Conservation (phyloP, 2,329 filamentous ascomycete genomes). For the Zasmidium citrigriseum region DNA sequence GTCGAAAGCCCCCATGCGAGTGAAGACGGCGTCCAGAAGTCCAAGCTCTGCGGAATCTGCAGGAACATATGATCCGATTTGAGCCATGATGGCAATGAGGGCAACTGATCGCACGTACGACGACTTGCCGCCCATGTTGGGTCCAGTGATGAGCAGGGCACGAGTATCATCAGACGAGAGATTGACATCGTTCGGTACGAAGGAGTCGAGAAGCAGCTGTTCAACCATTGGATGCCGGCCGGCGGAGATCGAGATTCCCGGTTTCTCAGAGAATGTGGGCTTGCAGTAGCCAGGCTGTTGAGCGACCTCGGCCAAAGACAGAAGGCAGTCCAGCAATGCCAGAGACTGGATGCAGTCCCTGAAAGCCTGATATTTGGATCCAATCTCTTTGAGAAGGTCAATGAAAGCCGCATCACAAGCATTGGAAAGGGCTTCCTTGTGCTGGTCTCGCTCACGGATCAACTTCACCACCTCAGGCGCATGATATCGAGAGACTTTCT, state of each 20-base stretch:
- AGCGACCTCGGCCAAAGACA: conserved; percentile 83
- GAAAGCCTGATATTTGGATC: conserved; percentile 82
- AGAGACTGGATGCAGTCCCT: conserved; percentile 86
- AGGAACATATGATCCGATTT: conserved; percentile 92
- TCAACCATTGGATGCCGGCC: conserved; percentile 97
- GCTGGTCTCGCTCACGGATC: conserved; percentile 85
- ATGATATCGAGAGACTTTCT: conserved; percentile 89
- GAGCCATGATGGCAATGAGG: conserved; percentile 88
- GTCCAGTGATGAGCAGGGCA: conserved; percentile 87
- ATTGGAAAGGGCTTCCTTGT: conserved; percentile 88
- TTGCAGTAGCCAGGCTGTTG: conserved; percentile 84
- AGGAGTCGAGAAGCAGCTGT: conserved; percentile 78
- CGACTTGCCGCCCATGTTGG: conserved; percentile 99
- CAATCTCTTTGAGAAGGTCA: conserved; percentile 70
- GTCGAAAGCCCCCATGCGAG: conserved; percentile 92
- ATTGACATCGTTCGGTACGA: conserved; percentile 85
- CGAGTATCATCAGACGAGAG: conserved; percentile 67
- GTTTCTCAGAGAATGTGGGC: conserved; percentile 66
- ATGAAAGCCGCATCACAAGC: conserved; percentile 85
- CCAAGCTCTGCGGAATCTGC: conserved; percentile 73
- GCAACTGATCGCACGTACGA: conserved; percentile 92
- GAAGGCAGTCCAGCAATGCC: conserved; percentile 83
- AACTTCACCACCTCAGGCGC: conserved; percentile 85
- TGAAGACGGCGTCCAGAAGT: conserved; percentile 87
- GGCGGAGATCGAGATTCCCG: conserved; percentile 68